phyloP scores from a whole-genome alignment of 805 yeast genomes.

The Suhomyces sp. region DNA sequence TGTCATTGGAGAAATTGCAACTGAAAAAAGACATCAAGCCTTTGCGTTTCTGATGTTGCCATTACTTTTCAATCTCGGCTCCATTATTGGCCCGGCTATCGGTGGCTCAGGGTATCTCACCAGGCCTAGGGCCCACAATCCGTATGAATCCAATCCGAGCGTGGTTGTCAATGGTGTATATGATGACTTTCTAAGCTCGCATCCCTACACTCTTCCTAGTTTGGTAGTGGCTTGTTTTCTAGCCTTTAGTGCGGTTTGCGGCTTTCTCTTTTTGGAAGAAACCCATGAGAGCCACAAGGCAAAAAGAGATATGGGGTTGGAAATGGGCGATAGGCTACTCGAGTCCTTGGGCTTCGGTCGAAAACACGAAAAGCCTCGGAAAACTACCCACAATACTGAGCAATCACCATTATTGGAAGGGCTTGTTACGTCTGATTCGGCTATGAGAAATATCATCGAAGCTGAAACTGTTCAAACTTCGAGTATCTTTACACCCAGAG shows the following conservation, averaged over 20 bases:
- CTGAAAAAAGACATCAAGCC: constrained; percentile 22
- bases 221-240: constrained; percentile 38
- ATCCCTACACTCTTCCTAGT: constrained; percentile 55
- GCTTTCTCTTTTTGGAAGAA: constrained; percentile 51
- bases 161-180: constrained; percentile 8
- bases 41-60: constrained; percentile 31
- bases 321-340: constrained; percentile 11
- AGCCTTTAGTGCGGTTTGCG: constrained; percentile 33
- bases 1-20: constrained; percentile 30
- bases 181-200: constrained; percentile 26
- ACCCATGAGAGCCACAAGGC: constrained; percentile 42
- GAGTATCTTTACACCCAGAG: constrained; percentile 28
- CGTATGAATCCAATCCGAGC: constrained; percentile 6
- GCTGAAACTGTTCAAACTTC: constrained; percentile 4
- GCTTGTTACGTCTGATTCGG: background rate
- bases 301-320: constrained; percentile 43
- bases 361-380: background rate
- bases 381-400: background rate
- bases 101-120: constrained; percentile 30
- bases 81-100: constrained; percentile 30
- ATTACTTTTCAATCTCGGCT: constrained; percentile 30
- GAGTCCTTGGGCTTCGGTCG: too few relatives aligned
- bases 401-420: background rate
- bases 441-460: background rate
- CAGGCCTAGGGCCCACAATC: constrained; percentile 18